Evolutionary conservation across 177 flowering plant genomes (phyloP).

Genomic region (Vitis hybrid): DNA sequence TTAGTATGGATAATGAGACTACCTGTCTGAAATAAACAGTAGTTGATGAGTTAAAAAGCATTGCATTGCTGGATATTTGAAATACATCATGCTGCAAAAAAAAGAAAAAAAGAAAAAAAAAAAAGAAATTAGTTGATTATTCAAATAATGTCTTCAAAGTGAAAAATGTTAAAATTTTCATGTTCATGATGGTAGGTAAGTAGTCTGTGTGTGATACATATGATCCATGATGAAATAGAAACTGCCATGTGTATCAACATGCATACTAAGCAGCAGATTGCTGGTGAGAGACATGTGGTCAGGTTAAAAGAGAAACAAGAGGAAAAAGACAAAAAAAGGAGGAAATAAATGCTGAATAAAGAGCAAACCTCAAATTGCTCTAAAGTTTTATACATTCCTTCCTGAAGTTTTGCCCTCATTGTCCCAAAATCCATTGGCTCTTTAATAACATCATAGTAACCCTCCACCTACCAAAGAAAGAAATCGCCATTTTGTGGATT

Average conservation of each 20-base stretch:
- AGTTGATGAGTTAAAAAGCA: slow-evolving; percentile 44
- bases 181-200: background rate
- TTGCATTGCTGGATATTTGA: slow-evolving; percentile 47
- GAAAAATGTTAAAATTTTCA: background rate
- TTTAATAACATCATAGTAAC: slow-evolving; percentile 48
- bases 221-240: background rate
- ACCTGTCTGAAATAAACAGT: slow-evolving; percentile 51
- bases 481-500: background rate
- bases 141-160: background rate
- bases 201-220: background rate
- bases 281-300: no score
- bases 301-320: no score
- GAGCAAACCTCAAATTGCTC: slow-evolving; percentile 51
- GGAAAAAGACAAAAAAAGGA: background rate
- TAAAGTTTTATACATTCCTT: slow-evolving; percentile 42
- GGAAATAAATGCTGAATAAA: background rate
- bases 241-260: background rate
- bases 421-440: slow-evolving; percentile 68
- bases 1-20: background rate
- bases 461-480: slow-evolving; percentile 36
- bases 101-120: background rate
- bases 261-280: background rate
- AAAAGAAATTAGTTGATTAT: background rate
- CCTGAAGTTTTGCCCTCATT: slow-evolving; percentile 54
- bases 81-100: slow-evolving; percentile 45